Percentiles rank a stretch among this genome's conserved stretches.
These are phyloP conservation scores for Grammothele lineata DNA, from an alignment of 768 basidiomycete genomes.

Conservation along the genomic window DNA sequence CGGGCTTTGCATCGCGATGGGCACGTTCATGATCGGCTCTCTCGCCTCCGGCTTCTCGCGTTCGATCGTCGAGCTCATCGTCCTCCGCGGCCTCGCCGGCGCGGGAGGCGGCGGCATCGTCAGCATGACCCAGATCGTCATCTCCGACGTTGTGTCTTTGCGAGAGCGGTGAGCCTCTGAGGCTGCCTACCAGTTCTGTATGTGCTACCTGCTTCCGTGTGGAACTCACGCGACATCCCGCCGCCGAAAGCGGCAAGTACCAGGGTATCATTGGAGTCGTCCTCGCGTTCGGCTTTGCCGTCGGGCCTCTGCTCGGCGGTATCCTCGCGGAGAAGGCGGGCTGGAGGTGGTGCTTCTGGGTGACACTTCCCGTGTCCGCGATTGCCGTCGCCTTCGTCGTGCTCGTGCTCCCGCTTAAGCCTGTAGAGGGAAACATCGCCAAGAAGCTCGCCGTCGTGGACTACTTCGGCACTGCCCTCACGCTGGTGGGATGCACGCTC, in stretches of 20 bases:
- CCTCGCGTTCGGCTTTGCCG: constrained; percentile 56
- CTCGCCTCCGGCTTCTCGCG: constrained; percentile 63
- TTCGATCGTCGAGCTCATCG: constrained; percentile 62
- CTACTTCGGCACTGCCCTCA: constrained; percentile 55
- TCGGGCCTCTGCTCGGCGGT: constrained; percentile 69
- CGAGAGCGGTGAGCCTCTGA: constrained; percentile 47
- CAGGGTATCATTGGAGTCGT: constrained; percentile 68
- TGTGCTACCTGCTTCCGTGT: neutral
- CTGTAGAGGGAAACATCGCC: constrained; percentile 57
- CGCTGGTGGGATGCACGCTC: constrained; percentile 56
- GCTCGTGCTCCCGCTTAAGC: constrained; percentile 65
- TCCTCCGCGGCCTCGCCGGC: constrained; percentile 65
- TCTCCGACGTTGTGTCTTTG: constrained; percentile 68
- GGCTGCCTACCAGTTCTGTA: neutral
- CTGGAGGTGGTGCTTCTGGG: constrained; percentile 80
- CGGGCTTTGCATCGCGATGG: constrained; percentile 52
- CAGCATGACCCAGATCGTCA: constrained; percentile 66
- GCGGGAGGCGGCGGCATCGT: constrained; percentile 69
- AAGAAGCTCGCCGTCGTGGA: constrained; percentile 66
- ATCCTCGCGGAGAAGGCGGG: constrained; percentile 54
- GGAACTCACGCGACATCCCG: neutral
- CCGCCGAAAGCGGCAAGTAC: constrained; percentile 57
- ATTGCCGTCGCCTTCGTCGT: constrained; percentile 51
- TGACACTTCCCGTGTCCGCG: constrained; percentile 58
- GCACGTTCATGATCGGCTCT: constrained; percentile 63